Evolutionary conservation across 2,329 filamentous ascomycete species (phyloP).

Genomic region (Metarhizium anisopliae): DNA sequence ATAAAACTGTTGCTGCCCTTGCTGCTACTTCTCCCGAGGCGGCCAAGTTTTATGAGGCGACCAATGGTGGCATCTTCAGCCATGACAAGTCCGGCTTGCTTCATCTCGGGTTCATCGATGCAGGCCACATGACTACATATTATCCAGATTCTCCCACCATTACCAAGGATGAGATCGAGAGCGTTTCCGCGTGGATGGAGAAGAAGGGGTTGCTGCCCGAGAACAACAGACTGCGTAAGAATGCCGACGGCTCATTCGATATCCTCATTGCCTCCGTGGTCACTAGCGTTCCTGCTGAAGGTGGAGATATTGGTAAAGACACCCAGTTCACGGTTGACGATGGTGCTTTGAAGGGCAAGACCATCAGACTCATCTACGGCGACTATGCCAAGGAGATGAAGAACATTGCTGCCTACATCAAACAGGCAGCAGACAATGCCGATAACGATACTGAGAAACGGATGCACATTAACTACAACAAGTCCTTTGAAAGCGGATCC

Average conservation of each 20-base stretch:
- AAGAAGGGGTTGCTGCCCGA: slow-evolving; percentile 63
- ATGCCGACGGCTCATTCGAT: slow-evolving; percentile 54
- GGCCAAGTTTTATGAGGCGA: slow-evolving; percentile 55
- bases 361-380: slow-evolving; percentile 62
- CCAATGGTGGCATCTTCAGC: slow-evolving; percentile 64
- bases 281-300: slow-evolving; percentile 47
- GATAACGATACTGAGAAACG: slow-evolving; percentile 66
- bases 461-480: slow-evolving; percentile 66
- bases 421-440: slow-evolving; percentile 58
- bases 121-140: slow-evolving; percentile 72
- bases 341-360: slow-evolving; percentile 56
- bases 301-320: slow-evolving; percentile 61
- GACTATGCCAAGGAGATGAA: slow-evolving; percentile 67
- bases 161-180: slow-evolving; percentile 64
- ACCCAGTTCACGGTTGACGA: slow-evolving; percentile 51
- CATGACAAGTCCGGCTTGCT: slow-evolving; percentile 54
- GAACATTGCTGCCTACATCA: slow-evolving; percentile 56
- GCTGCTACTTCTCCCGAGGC: slow-evolving; percentile 53
- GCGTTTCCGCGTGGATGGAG: slow-evolving; percentile 64
- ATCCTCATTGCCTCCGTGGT: slow-evolving; percentile 65
- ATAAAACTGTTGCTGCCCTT: slow-evolving; percentile 55
- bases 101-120: slow-evolving; percentile 67
- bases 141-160: slow-evolving; percentile 70
- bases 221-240: slow-evolving; percentile 69
- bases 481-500: slow-evolving; percentile 67